Evolutionary conservation across 73 alveolate genomes (phyloP).

Genomic region (Symbiodinium pilosum): DNA sequence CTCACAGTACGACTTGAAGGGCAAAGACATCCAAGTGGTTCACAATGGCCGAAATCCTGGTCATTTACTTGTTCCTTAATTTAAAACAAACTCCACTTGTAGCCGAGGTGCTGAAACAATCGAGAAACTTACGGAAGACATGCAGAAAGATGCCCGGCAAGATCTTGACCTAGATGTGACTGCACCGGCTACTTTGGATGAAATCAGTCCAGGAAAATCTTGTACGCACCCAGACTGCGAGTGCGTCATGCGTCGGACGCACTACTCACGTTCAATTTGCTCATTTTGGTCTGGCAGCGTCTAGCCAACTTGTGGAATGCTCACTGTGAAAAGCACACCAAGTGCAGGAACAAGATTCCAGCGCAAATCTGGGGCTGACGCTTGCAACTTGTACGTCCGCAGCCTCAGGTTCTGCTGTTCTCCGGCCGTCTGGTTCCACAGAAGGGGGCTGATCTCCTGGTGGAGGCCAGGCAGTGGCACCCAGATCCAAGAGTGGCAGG

Average conservation of each 20-base stretch:
- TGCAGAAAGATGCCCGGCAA: not conserved
- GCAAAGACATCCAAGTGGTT: constrained; percentile 66
- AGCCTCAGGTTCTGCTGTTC: constrained; percentile 34
- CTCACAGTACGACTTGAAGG: constrained; percentile 41
- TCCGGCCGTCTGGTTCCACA: constrained; percentile 57
- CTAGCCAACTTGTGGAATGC: too few species aligned
- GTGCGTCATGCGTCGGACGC: too few species aligned
- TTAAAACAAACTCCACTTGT: too few species aligned
- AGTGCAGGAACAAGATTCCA: too few species aligned
- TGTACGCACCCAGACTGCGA: not conserved
- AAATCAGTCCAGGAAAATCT: too few species aligned
- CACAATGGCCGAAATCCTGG: constrained; percentile 41
- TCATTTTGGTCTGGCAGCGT: too few species aligned
- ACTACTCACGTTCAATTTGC: too few species aligned
- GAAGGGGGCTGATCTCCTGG: constrained; percentile 69
- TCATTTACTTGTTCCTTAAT: too few species aligned
- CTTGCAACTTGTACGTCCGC: too few species aligned
- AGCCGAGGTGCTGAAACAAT: not conserved
- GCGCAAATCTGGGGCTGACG: too few species aligned
- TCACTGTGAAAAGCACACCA: too few species aligned
- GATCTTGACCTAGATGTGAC: not conserved
- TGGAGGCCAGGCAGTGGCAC: constrained; percentile 54
- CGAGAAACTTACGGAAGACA: not conserved
- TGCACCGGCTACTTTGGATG: not conserved
- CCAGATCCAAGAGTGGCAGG: too few species aligned